Base-by-base conservation (phyloP, 768 basidiomycete species). In the Tylopilus cervinicoccineus region DNA sequence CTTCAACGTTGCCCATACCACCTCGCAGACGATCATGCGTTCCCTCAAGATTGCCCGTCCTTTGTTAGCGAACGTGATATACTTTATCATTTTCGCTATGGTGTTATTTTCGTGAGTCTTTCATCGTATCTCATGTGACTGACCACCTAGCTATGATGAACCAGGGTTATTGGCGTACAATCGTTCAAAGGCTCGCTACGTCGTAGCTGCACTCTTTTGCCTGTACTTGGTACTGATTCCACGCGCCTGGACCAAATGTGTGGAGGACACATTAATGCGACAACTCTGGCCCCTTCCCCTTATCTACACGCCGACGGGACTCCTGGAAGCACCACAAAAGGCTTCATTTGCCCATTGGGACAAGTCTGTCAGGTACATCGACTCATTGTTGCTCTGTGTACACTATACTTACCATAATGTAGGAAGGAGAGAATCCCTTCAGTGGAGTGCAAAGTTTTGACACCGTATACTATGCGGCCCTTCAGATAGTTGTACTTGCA, bases 51-150 rank as follows among this genome's bases (percentile, higher is more conserved):
- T 81, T 1, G 93, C 95, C 0, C 79, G 85, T 20, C 92, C 94
- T 0, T 71, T 96, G 16, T 78, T 98, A 9, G 81, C 92, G 4
- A 85, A 84, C 48, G 93, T 96, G 7, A 81, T 92, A 0, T 88
- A 91, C 64, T 96, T 96, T 60, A 87, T 95, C 14, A 55, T 93
- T 19, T 97, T 96, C 58, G 93, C 93, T 0, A 86, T 92, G 72
- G 69, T 82, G 11, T 60, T 98, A 6, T 95, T 97, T 67, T 91
- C 89, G 88, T 89, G 50, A 58, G 84, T n/a, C 5, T 24, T 46
- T 31, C 6, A 14, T 16, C 17, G 20, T 26, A n/a, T n/a, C 10
- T 41, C 16, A 17, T 41, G 34, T 33, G 13, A 20, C n/a, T 27
- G 14, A 36, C 39, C n/a, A 39, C 17, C 19, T 12, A 22, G 20